These are phyloP conservation scores for Suhomyces prunicola DNA, from an alignment of 805 yeast genomes.

Conservation along the genomic window DNA sequence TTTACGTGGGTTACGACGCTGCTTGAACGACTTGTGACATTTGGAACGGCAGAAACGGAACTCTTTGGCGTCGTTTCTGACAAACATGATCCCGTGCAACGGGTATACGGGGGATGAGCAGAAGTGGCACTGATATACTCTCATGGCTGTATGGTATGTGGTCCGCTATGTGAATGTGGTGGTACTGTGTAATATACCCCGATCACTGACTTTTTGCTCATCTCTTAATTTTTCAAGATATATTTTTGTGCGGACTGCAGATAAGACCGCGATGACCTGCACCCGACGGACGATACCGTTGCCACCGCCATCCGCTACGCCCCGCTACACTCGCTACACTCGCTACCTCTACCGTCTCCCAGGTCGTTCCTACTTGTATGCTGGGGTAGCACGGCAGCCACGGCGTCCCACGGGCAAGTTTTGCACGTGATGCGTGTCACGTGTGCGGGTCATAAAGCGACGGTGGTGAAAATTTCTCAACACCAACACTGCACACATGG, in stretches of 20 bases:
- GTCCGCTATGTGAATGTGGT: background rate
- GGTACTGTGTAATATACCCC: background rate
- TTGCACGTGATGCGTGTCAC: background rate
- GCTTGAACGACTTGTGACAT: slow-evolving; percentile 96
- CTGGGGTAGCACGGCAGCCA: no score
- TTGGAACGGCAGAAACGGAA: slow-evolving; percentile 96
- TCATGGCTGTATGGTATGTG: slow-evolving; percentile 47
- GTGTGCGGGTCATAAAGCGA: background rate
- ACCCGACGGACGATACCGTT: background rate
- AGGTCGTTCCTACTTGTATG: no score
- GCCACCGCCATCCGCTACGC: no score
- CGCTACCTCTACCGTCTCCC: no score
- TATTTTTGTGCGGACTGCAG: background rate
- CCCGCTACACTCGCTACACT: no score
- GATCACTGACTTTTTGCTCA: background rate
- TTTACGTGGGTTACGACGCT: slow-evolving; percentile 97
- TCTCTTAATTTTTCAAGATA: slow-evolving; percentile 2
- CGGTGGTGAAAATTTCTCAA: background rate
- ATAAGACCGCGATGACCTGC: slow-evolving; percentile 1
- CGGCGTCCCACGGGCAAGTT: no score
- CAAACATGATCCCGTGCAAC: slow-evolving; percentile 90
- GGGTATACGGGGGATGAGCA: slow-evolving; percentile 93
- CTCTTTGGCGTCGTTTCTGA: slow-evolving; percentile 96
- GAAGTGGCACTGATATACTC: slow-evolving; percentile 90
- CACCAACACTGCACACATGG: slow-evolving; percentile 32